Conservation (phyloP, 2,329 filamentous ascomycete species). For the Hymenoscyphus albidus region DNA sequence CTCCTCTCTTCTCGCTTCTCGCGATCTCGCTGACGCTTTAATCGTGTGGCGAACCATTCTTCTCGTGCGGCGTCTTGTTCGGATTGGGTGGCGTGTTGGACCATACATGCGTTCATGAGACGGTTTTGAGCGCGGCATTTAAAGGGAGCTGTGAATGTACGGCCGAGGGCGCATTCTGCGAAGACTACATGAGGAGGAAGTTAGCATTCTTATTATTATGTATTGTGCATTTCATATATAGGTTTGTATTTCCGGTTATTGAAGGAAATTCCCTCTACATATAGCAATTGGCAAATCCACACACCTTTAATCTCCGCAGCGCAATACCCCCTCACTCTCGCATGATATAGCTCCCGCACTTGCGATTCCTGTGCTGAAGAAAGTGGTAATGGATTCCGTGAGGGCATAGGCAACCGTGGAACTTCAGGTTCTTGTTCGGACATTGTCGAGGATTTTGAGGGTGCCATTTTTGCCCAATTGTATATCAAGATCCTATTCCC, state of each 20-base stretch:
- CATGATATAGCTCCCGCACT: constrained; percentile 76
- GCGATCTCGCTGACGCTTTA: constrained; percentile 64
- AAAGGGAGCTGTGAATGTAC: constrained; percentile 85
- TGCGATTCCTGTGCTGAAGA: constrained; percentile 78
- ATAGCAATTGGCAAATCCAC: background rate
- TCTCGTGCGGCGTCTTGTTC: constrained; percentile 85
- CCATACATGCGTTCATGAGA: constrained; percentile 93
- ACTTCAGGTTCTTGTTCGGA: constrained; percentile 25
- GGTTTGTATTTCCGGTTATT: background rate
- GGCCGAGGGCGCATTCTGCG: constrained; percentile 80
- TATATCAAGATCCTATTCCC: background rate
- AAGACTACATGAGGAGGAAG: constrained; percentile 60
- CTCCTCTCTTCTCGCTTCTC: constrained; percentile 60
- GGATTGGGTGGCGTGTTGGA: constrained; percentile 74
- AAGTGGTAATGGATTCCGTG: constrained; percentile 76
- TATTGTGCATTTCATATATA: background rate
- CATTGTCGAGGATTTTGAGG: constrained; percentile 15
- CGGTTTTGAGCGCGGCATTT: constrained; percentile 75
- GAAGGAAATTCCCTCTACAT: background rate
- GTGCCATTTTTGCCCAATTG: constrained; percentile 30
- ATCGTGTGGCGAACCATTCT: constrained; percentile 83
- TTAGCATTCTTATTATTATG: background rate
- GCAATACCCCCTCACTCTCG: constrained; percentile 72
- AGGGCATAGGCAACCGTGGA: constrained; percentile 43
- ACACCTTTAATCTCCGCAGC: constrained; percentile 73